Percentiles rank a stretch among this genome's conserved stretches.
These are phyloP conservation scores for Epichloe uncinata DNA, from an alignment of 2,329 filamentous ascomycete genomes.

Conservation along the genomic window DNA sequence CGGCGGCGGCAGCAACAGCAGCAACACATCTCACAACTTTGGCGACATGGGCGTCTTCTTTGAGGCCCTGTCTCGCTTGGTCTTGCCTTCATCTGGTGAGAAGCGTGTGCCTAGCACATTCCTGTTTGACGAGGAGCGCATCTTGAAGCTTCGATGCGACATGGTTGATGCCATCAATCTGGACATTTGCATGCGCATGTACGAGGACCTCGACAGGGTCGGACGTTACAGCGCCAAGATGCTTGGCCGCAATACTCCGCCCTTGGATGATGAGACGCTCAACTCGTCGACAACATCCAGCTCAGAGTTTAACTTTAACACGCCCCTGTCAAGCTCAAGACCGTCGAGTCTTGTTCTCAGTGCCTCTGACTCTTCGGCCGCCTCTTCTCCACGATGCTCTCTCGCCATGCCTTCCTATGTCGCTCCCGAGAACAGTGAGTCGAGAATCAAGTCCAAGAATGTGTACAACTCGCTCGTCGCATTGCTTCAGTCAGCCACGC, in stretches of 20 bases:
- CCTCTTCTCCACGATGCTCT: slow-evolving; percentile 39
- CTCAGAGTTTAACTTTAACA: slow-evolving; percentile 35
- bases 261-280: slow-evolving; percentile 18
- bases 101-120: slow-evolving; percentile 44
- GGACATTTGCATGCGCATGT: slow-evolving; percentile 49
- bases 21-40: slow-evolving; percentile 27
- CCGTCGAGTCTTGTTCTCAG: slow-evolving; percentile 41
- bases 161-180: slow-evolving; percentile 49
- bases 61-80: slow-evolving; percentile 39
- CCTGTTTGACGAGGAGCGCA: slow-evolving; percentile 50
- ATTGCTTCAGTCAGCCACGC: slow-evolving; percentile 37
- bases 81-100: slow-evolving; percentile 38
- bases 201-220: slow-evolving; percentile 37
- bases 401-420: slow-evolving; percentile 26
- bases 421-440: slow-evolving; percentile 24
- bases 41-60: slow-evolving; percentile 49
- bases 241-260: slow-evolving; percentile 8
- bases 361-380: slow-evolving; percentile 28
- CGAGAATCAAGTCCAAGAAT: slow-evolving; percentile 30
- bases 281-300: slow-evolving; percentile 7
- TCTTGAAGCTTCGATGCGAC: slow-evolving; percentile 46
- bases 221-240: slow-evolving; percentile 21
- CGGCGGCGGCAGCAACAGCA: too few relatives aligned
- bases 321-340: slow-evolving; percentile 28
- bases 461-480: slow-evolving; percentile 41